phyloP scores from a whole-genome alignment of 306 rosid species.

The Cicer chorassanicum region DNA sequence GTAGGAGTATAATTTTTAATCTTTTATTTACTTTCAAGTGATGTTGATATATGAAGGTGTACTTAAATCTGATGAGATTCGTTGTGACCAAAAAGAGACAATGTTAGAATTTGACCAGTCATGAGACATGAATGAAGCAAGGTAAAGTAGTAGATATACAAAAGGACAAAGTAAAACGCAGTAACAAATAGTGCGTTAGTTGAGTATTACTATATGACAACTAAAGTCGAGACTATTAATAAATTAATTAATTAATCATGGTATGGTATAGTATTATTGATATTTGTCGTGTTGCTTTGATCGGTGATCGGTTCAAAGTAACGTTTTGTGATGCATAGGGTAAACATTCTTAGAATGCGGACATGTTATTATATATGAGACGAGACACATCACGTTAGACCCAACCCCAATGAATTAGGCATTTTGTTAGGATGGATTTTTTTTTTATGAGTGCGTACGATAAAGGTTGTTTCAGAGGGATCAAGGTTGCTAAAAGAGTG shows the following conservation, averaged over 20 bases:
- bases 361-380: constrained; percentile 30
- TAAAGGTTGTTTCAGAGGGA: neutral
- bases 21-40: constrained; percentile 19
- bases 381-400: constrained; percentile 44
- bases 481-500: neutral
- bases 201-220: constrained; percentile 13
- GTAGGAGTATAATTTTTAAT: neutral
- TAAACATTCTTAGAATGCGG: constrained; percentile 36
- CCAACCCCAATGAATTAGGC: neutral
- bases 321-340: constrained; percentile 17
- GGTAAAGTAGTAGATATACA: neutral
- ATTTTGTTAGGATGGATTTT: neutral
- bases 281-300: constrained; percentile 2
- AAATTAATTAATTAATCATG: neutral
- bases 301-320: constrained; percentile 31
- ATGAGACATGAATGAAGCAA: neutral
- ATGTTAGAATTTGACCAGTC: constrained; percentile 46
- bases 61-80: constrained; percentile 48
- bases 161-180: constrained; percentile 2
- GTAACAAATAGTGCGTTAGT: constrained; percentile 3
- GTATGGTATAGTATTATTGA: neutral
- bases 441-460: neutral
- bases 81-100: constrained; percentile 27
- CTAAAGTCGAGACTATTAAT: neutral
- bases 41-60: constrained; percentile 38